Evolutionary conservation across 495 filamentous ascomycete species (phyloP).

Genomic region (Neurospora sp.): DNA sequence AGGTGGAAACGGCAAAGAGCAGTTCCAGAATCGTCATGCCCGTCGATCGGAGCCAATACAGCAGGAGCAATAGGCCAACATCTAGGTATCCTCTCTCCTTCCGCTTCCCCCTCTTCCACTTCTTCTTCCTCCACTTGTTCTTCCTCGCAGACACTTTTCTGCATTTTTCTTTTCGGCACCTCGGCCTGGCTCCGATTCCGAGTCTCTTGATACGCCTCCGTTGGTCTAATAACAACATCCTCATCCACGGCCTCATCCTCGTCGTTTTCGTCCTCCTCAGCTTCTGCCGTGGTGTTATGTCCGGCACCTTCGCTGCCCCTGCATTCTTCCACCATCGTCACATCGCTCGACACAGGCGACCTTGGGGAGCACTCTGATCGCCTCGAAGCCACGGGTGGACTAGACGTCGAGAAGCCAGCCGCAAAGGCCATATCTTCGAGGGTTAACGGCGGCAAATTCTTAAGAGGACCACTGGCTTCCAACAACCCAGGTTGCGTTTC

Average conservation of each 20-base stretch:
- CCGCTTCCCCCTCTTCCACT: not conserved
- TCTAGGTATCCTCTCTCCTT: not conserved
- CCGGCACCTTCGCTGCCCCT: not conserved
- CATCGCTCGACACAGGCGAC: not conserved
- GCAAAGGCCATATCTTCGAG: not conserved
- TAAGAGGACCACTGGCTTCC: not conserved
- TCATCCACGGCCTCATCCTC: not conserved
- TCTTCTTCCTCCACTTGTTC: not conserved
- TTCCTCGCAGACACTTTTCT: not conserved
- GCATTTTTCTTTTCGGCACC: not conserved
- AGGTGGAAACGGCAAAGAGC: not conserved
- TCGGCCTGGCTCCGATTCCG: not conserved
- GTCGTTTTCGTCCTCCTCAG: not conserved
- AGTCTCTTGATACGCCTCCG: not conserved
- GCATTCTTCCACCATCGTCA: not conserved
- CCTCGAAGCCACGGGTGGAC: not conserved
- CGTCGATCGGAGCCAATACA: not conserved
- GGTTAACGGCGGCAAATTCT: not conserved
- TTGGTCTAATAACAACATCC: not conserved
- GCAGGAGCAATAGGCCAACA: not conserved
- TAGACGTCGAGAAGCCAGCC: not conserved
- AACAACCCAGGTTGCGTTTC: not conserved
- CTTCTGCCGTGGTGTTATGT: not conserved
- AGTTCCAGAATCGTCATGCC: not conserved
- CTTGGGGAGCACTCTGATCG: not conserved